Percentiles rank a stretch among this genome's conserved stretches.
Conservation (phyloP, 352 stramenopile species). For the Globisporangium abappressorium region DNA sequence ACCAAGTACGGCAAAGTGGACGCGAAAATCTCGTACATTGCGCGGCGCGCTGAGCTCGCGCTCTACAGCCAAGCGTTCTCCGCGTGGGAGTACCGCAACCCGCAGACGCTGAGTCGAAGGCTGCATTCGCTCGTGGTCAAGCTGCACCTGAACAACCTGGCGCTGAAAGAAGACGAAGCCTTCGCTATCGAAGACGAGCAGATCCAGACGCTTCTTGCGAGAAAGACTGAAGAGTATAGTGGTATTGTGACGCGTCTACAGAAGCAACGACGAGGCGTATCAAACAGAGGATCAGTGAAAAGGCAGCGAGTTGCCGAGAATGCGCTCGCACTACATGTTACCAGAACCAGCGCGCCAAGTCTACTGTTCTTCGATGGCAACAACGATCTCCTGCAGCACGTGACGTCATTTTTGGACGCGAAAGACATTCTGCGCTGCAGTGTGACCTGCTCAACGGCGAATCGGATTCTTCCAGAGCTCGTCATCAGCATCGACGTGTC, state of each 20-base stretch:
- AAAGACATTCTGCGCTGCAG: slow-evolving; percentile 33
- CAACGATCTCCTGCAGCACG: slow-evolving; percentile 33
- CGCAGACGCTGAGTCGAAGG: slow-evolving; percentile 49
- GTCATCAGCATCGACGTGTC: slow-evolving; percentile 36
- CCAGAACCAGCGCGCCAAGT: slow-evolving; percentile 8
- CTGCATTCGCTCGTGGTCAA: slow-evolving; percentile 61
- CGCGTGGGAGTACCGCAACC: slow-evolving; percentile 48
- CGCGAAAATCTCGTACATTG: slow-evolving; percentile 60
- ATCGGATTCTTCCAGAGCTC: slow-evolving; percentile 29
- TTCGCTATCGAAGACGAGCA: slow-evolving; percentile 25
- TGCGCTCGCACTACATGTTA: no score
- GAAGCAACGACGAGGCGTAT: not conserved
- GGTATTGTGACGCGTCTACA: not conserved
- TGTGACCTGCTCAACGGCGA: slow-evolving; percentile 29
- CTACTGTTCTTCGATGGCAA: slow-evolving; percentile 51
- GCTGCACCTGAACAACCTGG: slow-evolving; percentile 55
- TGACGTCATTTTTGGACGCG: slow-evolving; percentile 43
- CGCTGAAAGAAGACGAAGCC: slow-evolving; percentile 31
- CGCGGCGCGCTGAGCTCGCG: slow-evolving; percentile 49
- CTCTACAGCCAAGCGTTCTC: slow-evolving; percentile 56
- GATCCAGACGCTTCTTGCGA: not conserved
- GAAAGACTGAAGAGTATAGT: not conserved
- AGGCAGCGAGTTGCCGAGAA: not conserved
- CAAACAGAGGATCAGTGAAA: not conserved
- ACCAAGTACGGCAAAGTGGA: slow-evolving; percentile 61